phyloP scores from a whole-genome alignment of 805 yeast species.

The Kuraishia hungarica region DNA sequence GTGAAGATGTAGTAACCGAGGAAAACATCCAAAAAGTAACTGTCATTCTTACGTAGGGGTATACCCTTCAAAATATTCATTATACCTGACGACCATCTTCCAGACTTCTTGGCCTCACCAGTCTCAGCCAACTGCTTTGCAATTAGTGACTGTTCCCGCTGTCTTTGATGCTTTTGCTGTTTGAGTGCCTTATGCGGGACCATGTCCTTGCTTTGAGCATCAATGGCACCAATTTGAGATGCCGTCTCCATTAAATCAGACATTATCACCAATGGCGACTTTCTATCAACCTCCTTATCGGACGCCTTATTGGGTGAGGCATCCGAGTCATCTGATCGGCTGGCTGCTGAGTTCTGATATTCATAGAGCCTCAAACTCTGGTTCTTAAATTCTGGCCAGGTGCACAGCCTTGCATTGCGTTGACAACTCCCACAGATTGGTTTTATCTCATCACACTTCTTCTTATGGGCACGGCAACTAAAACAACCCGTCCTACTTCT shows the following conservation, averaged over 20 bases:
- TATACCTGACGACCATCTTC: neutral
- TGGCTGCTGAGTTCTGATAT: neutral
- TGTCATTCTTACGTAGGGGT: neutral
- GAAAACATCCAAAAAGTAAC: neutral
- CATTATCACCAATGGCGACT: neutral
- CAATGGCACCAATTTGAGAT: neutral
- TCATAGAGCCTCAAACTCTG: neutral
- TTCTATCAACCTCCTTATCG: neutral
- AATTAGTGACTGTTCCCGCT: neutral
- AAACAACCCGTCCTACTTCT: neutral
- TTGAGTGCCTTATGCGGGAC: neutral
- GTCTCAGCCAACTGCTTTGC: neutral
- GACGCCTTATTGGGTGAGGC: neutral
- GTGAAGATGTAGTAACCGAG: neutral
- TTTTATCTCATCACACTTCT: neutral
- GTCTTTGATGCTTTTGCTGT: neutral
- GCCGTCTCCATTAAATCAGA: neutral
- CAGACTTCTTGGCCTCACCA: neutral
- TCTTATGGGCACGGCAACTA: neutral
- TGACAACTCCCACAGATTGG: neutral
- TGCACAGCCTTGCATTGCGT: neutral
- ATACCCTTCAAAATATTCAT: neutral
- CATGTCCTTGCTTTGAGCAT: neutral
- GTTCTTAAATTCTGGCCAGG: neutral
- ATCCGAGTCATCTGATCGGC: neutral